Evolutionary conservation across 73 alveolate genomes (phyloP).

Genomic region (Symbiodinium natans): DNA sequence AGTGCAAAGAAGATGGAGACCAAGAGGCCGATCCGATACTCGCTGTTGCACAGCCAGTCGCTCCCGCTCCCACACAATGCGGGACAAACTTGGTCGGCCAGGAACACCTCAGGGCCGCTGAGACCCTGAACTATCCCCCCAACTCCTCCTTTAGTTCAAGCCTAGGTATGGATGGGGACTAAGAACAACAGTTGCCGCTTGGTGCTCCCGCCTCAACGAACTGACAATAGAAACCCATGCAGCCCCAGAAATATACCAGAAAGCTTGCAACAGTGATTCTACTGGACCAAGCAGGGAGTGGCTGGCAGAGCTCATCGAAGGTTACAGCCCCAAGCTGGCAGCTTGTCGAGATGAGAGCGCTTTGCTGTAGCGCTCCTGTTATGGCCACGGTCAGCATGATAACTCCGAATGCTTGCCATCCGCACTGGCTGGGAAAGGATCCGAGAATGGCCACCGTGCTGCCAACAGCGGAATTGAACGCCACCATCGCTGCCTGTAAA

Average conservation of each 20-base stretch:
- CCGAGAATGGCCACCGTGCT: not conserved
- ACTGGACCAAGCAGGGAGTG: not conserved
- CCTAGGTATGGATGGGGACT: too few relatives aligned
- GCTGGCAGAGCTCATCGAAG: constrained; percentile 12
- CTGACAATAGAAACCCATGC: not conserved
- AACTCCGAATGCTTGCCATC: not conserved
- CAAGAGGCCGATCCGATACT: not conserved
- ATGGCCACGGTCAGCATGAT: not conserved
- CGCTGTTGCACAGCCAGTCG: not conserved
- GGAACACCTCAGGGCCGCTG: not conserved
- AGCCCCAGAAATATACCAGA: not conserved
- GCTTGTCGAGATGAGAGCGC: not conserved
- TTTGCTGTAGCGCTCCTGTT: not conserved
- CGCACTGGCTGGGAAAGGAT: not conserved
- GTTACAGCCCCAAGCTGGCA: constrained; percentile 1
- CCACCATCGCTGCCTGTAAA: not conserved
- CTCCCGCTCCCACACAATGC: not conserved
- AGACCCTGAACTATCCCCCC: too few relatives aligned
- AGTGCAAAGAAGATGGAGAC: not conserved
- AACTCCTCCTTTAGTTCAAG: too few relatives aligned
- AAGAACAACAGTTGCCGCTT: not conserved
- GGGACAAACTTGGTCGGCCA: not conserved
- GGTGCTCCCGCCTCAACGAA: not conserved
- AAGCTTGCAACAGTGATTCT: not conserved
- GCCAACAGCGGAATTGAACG: not conserved